Evolutionary conservation across 495 filamentous ascomycete genomes (phyloP), one percentile per base, ranked within the genome.

Genomic region (Xylaria intraflava): DNA sequence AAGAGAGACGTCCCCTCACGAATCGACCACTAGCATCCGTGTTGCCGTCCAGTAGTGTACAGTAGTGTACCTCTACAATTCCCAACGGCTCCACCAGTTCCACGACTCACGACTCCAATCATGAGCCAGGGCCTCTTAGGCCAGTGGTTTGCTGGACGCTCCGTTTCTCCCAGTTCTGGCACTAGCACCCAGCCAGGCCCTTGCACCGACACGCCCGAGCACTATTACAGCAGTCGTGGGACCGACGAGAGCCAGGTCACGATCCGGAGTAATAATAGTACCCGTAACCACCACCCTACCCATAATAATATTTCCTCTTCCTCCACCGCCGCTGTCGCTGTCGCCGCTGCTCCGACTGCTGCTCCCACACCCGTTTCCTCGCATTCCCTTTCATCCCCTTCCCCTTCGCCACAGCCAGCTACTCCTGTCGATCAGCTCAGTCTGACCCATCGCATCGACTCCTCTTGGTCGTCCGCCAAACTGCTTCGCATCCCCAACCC

Each of bases 341-440:
- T 36, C 50, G 55, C 33, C 58, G 59, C 20, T 48, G 53, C 27
- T 54, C 26, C 11, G 16, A 49, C 55, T 51, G 59, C 57, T 48
- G 67, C 57, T 56, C 65, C 58, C 55, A 67, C 60, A 52, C 65
- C 57, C 56, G 62, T 47, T 53, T 64, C 61, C 56, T 69, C 66
- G 20, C 60, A 62, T 39, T 66, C 66, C 22, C 57, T 68, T 53
- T 63, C 65, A 17, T 66, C 65, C 51, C 62, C 58, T 43, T 65
- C 66, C 30, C 63, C 66, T 23, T 69, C 66, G 59, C 66, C 66
- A 57, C 63, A 76, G 60, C 74, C 74, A 53, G 65, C 68, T 39
- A 76, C 70, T 29, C 60, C 59, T 58, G 63, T 68, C 56, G 64
- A 65, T 62, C 71, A 69, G 58, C 57, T 60, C 56, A 58, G 52